Conservation (phyloP, 2,329 filamentous ascomycete genomes). For the Fusarium nelsonii region DNA sequence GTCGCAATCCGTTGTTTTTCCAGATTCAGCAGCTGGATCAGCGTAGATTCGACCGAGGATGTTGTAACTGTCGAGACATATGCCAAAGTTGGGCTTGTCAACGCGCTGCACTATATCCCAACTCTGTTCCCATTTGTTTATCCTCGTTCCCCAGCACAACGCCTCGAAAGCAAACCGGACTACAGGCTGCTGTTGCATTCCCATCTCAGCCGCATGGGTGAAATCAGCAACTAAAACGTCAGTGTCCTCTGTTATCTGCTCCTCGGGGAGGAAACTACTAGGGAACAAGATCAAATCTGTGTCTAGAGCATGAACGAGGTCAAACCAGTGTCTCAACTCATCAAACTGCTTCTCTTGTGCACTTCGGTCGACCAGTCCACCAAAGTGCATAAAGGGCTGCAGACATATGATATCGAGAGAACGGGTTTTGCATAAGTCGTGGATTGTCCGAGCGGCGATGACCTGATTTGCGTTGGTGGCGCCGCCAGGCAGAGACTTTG, state of each 20-base stretch:
- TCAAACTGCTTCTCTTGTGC: conserved; percentile 69
- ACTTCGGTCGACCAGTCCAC: conserved; percentile 74
- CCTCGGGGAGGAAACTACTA: conserved; percentile 72
- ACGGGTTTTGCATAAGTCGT: conserved; percentile 67
- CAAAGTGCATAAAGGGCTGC: conserved; percentile 83
- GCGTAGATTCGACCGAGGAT: conserved; percentile 78
- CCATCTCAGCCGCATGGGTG: conserved; percentile 74
- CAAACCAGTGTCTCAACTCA: conserved; percentile 77
- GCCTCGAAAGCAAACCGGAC: conserved; percentile 81
- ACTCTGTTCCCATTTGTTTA: conserved; percentile 77
- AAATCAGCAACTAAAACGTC: conserved; percentile 73
- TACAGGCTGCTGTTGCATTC: conserved; percentile 64
- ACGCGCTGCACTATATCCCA: conserved; percentile 77
- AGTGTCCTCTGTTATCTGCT: conserved; percentile 60
- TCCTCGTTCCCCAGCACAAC: conserved; percentile 77
- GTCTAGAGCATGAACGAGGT: conserved; percentile 70
- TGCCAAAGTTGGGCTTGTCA: conserved; percentile 77
- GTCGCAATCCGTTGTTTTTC: conserved; percentile 67
- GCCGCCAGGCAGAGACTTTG: conserved; percentile 59
- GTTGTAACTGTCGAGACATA: conserved; percentile 84
- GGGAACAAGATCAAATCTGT: conserved; percentile 83
- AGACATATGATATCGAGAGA: conserved; percentile 71
- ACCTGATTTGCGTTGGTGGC: conserved; percentile 60
- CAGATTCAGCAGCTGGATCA: conserved; percentile 68
- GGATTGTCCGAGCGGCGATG: conserved; percentile 68